phyloP scores from a whole-genome alignment of 2,329 filamentous ascomycete genomes.

The Paraconiothyrium brasiliense region DNA sequence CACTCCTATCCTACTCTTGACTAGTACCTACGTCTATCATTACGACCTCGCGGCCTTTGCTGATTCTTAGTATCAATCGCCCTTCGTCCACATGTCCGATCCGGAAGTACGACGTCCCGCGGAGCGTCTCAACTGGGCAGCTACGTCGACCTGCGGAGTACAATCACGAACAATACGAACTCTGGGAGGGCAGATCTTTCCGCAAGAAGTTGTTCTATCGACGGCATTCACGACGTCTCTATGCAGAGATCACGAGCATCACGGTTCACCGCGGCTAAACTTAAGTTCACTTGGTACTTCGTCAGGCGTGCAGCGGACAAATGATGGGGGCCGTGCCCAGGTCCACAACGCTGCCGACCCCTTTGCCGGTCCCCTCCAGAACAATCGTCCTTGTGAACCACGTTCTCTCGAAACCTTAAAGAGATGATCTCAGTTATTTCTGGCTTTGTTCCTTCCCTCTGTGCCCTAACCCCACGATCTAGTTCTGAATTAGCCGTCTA shows the following conservation, averaged over 20 bases:
- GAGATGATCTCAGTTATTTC: not conserved
- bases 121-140: not conserved
- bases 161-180: not conserved
- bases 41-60: not conserved
- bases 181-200: not conserved
- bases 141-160: not conserved
- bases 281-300: not conserved
- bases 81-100: not conserved
- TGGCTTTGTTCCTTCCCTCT: not conserved
- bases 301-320: slow-evolving; percentile 5
- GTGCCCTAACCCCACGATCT: not conserved
- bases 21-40: not conserved
- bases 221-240: not conserved
- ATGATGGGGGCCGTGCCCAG: slow-evolving; percentile 1
- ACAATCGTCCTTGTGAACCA: no score
- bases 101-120: not conserved
- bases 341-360: not conserved
- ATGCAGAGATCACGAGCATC: not conserved
- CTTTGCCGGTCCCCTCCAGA: no score
- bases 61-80: slow-evolving; percentile 3
- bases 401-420: no score
- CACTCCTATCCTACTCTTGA: not conserved
- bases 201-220: not conserved
- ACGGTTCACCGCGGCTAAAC: not conserved
- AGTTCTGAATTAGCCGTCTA: not conserved